Evolutionary conservation across 495 filamentous ascomycete species (phyloP), one percentile per base, ranked within the genome.

Genomic region (Penicillium coprophilum): DNA sequence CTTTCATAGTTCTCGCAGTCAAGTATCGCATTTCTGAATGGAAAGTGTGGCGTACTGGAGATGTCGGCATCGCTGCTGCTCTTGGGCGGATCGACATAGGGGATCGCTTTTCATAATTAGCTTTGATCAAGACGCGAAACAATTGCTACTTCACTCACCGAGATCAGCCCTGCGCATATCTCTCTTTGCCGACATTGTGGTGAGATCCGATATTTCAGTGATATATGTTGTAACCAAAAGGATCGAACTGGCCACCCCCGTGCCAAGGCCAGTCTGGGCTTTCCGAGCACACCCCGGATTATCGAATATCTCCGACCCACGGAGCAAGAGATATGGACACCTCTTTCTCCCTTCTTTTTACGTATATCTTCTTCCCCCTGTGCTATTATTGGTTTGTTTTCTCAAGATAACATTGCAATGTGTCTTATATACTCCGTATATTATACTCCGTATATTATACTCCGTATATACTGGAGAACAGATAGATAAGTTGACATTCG

Each of bases 111-210:
- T 41, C 49, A 45, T 62, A 12, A 50, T 58, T 60, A 67, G 53
- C 31, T 43, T 30, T 15, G 30, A 36, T 19, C 19, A 49, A 40
- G 8, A 28, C 41, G n/a, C 28, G 47, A 31, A 20, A 47, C 27
- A 43, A 19, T 19, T 12, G n/a, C 27, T 12, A 27, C 12, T 3
- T n/a, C 17, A 72, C 80, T 64, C 80, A 96, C 92, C 84, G 58
- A 96, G 81, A 74, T 96, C 91, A 47, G 80, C 76, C 64, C 91
- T 81, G 32, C 91, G 85, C 89, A 93, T 91, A 71, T 96, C 91
- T 71, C 92, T 95, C 71, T 84, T 89, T 34, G 82, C 81, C 24
- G 88, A 75, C 87, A 92, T 92, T 34, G 59, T 71, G 45, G 20
- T 47, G 45, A n/a, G 23, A 19, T 47, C 19, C 50, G 24, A 32